Base-by-base conservation (phyloP, 768 basidiomycete species). In the Lactarius vividus region DNA sequence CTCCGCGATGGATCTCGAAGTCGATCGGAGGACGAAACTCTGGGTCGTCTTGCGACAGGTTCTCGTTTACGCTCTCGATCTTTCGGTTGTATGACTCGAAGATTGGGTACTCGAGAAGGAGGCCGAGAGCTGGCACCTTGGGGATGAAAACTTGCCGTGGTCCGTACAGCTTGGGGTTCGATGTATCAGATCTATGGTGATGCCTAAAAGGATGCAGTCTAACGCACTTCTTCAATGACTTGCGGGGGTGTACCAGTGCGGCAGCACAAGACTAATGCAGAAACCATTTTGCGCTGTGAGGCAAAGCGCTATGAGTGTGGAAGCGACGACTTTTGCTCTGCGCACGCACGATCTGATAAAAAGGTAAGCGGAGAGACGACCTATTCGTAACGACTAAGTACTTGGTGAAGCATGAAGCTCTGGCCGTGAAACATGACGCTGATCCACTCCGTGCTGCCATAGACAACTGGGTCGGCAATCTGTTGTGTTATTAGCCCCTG, bases 361-460 rank as follows among this genome's bases (percentile, higher is more conserved):
- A 68, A 54, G 35, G 57, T 54, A 23, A 40, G 49, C 11, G 61
- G 64, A 64, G 37, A 58, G 58, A 40, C 49, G 2, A 58, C 46
- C 35, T 26, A n/a, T 29, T 31, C 52, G 61, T 16, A 9, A 55
- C 55, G 70, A 73, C 37, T n/a, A 78, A 82, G 61, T 72, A 95
- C 95, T 82, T 99, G 97, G 76, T 99, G 96, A 61, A 99, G 78
- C 97, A 99, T 98, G 76, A 99, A 99, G 71, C 93, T 95, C 76
- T 99, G 97, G 0, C 96, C 97, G 74, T 98, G 94, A 74, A 97
- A 90, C 66, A 91, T 80, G 23, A 98, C 88, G 54, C 90, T 91
- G 53, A 98, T 85, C 96, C 96, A 98, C 73, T 99, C 96, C 2
- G 91, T 96, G 44, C 88, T 88, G 26, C 92, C 94, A 67, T 94